Base-by-base conservation (phyloP, 306 rosid genomes). In the Vachellia collinsii region DNA sequence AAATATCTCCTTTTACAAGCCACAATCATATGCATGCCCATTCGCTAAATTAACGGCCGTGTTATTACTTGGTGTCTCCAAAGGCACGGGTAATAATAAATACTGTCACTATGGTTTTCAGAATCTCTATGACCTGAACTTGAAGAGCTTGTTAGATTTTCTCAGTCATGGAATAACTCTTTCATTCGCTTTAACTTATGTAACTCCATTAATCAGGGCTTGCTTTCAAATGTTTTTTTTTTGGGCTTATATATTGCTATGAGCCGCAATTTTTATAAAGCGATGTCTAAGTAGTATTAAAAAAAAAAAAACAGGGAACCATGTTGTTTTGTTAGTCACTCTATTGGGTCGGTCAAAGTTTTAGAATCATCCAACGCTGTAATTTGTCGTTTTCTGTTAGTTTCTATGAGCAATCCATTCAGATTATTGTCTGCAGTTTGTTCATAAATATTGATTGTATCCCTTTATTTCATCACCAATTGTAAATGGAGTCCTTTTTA, bases 1-100 rank as follows among this genome's bases (percentile, higher is more conserved):
- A 72, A 71, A 65, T 64, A 81, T 62, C 56, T 73, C 74, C 41
- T 69, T 69, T 71, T 63, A 39, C 73, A 51, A 51, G 54, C 39
- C 74, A 70, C 17, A 46, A 70, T 44, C 75, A 70, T 46, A 3
- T 23, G 54, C 58, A 46, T 43, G 14, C 75, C 19, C 46, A 46
- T 23, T 46, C 41, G 75, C 75, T 70, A 46, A 44, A 70, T 70
- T 70, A 22, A 70, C 75, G 75, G 75, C 41, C 75, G n/a, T 69
- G 12, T 69, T 23, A 43, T 43, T 20, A 25, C 37, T 43, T 8
- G 11, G 6, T 22, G 74, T 69, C 29, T 69, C 54, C 54, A 43
- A 20, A 46, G 75, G 75, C 58, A 70, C 19, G 58, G 58, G 48
- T 5, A 70, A 62, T 62, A 11, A 63, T 29, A 25, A 11, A 69